Evolutionary conservation across 331 rosid species (phyloP).

Genomic region (Dryas integrifolia): DNA sequence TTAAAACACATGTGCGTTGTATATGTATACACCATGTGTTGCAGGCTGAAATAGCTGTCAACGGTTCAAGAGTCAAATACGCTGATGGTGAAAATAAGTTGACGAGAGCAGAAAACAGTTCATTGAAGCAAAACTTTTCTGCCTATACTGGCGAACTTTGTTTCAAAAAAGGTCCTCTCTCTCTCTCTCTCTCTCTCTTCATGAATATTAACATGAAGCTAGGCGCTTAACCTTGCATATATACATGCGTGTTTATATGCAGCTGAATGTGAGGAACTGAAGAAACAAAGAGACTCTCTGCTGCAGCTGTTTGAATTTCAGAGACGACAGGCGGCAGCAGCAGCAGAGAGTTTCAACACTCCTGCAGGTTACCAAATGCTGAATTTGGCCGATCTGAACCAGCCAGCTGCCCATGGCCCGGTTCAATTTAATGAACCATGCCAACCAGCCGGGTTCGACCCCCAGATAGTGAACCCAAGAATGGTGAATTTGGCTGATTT

Average conservation of each 20-base stretch:
- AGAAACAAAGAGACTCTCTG: slow-evolving; percentile 26
- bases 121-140: slow-evolving; percentile 21
- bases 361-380: not conserved
- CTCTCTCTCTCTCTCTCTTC: not conserved
- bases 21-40: not conserved
- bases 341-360: not conserved
- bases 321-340: not conserved
- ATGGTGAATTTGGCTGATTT: no score
- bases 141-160: slow-evolving; percentile 16
- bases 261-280: slow-evolving; percentile 34
- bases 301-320: slow-evolving; percentile 4
- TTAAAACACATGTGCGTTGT: not conserved
- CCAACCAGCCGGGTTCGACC: not conserved
- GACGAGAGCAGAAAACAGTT: slow-evolving; percentile 27
- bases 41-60: slow-evolving; percentile 31
- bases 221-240: no score
- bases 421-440: not conserved
- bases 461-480: not conserved
- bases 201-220: no score
- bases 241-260: slow-evolving; percentile 2
- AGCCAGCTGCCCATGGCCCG: not conserved
- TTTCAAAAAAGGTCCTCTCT: slow-evolving; percentile 22
- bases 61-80: slow-evolving; percentile 15
- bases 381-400: not conserved
- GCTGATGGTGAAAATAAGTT: slow-evolving; percentile 16